Evolutionary conservation across 2,329 filamentous ascomycete species (phyloP).

Genomic region (Corynespora cassiicola): DNA sequence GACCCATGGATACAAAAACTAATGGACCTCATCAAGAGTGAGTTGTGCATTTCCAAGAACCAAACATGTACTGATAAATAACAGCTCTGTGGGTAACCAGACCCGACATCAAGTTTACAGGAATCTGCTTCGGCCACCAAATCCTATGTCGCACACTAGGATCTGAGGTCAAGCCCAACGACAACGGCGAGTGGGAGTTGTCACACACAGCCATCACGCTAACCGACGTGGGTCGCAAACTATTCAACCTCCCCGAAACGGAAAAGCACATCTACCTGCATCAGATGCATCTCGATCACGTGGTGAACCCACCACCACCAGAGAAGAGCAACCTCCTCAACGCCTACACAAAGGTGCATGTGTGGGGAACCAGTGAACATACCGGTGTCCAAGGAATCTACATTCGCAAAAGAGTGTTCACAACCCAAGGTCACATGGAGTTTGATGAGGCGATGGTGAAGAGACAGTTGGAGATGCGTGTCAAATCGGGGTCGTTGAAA

Average conservation of each 20-base stretch:
- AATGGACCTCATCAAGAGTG: conserved; percentile 54
- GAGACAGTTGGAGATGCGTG: conserved; percentile 52
- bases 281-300: conserved; percentile 57
- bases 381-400: conserved; percentile 55
- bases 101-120: conserved; percentile 58
- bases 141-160: conserved; percentile 54
- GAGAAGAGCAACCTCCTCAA: conserved; percentile 27
- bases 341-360: conserved; percentile 52
- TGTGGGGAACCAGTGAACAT: conserved; percentile 56
- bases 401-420: conserved; percentile 53
- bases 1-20: conserved; percentile 53
- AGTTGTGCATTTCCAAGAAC: conserved; percentile 5
- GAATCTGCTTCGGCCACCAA: conserved; percentile 59
- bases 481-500: conserved; percentile 51
- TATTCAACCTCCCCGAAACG: conserved; percentile 45
- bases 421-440: conserved; percentile 55
- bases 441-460: conserved; percentile 56
- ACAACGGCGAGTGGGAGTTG: conserved; percentile 54
- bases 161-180: conserved; percentile 43
- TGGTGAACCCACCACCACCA: conserved; percentile 41
- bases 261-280: conserved; percentile 48
- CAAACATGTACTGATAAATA: conserved; percentile 9
- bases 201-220: conserved; percentile 52
- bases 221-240: conserved; percentile 46
- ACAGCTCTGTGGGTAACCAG: conserved; percentile 58